Base-by-base conservation (phyloP, 345 rosid species). In the Pseudoturritis turrita region DNA sequence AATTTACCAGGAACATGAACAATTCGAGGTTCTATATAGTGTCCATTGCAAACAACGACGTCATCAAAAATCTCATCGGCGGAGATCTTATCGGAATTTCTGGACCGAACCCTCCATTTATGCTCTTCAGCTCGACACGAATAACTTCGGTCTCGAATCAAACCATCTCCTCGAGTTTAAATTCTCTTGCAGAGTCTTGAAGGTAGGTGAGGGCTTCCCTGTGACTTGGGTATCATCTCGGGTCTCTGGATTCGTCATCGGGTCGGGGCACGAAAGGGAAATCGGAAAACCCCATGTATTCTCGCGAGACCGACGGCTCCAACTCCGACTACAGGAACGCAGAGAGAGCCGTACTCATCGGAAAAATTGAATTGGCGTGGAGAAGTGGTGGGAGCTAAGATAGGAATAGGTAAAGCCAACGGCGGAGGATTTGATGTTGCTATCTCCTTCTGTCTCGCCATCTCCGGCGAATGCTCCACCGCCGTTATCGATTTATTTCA, bases 271-370 rank as follows among this genome's bases (percentile, higher is more conserved):
- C 81, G 66, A 91, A 91, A 17, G 96, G 98, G 77, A 74, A 94
- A 61, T 85, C 96, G 6, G n/a, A 58, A 75, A 76, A 91, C 14
- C 98, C 98, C 98, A 94, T 94, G 19, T 68, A 76, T 60, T 94
- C 97, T 73, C 97, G 81, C 85, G 23, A 94, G 84, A n/a, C 97
- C 96, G 31, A 97, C 84, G 3, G 91, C 88, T 41, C 98, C 97
- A 7, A 91, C 97, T 22, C 97, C 97, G 53, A 95, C 81, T 6
- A 95, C 93, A 0, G 96, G 96, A 41, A 94, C 97, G 45, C 78
- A 79, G 63, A 81, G 81, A 21, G 75, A 45, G 10, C 0, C n/a
- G n/a, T n/a, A n/a, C n/a, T n/a, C n/a, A n/a, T n/a, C n/a, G n/a
- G n/a, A n/a, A n/a, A n/a, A n/a, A n/a, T n/a, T n/a, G n/a, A n/a